These are phyloP conservation scores for Pyrus bretschneideri DNA, from an alignment of 306 rosid genomes.

Conservation along the genomic window DNA sequence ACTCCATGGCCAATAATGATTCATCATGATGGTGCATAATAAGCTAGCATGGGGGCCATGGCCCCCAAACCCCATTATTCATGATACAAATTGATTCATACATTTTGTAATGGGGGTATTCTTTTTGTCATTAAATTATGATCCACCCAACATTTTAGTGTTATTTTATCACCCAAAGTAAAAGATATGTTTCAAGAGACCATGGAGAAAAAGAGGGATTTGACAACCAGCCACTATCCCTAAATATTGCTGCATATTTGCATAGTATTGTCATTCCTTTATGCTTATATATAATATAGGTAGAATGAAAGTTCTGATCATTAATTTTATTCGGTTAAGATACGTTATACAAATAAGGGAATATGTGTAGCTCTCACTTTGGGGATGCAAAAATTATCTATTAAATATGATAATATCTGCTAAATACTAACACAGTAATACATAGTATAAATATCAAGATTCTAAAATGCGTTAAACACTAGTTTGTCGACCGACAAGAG, in stretches of 20 bases:
- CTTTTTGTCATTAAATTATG: slow-evolving; percentile 25
- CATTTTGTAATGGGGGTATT: not conserved
- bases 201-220: not conserved
- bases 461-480: too few species aligned
- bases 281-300: not conserved
- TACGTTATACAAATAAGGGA: too few species aligned
- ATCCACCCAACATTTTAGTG: slow-evolving; percentile 42
- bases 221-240: slow-evolving; percentile 17
- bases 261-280: not conserved
- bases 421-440: too few species aligned
- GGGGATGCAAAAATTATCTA: not conserved
- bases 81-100: slow-evolving; percentile 8
- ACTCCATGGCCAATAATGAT: slow-evolving; percentile 51
- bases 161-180: slow-evolving; percentile 20
- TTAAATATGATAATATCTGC: not conserved
- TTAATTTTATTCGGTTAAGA: too few species aligned
- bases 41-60: not conserved
- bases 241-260: not conserved
- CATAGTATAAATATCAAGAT: too few species aligned
- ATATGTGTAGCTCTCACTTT: too few species aligned
- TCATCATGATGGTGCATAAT: slow-evolving; percentile 25
- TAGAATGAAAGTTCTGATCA: too few species aligned
- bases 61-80: not conserved
- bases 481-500: too few species aligned
- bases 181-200: slow-evolving; percentile 5